phyloP scores from a whole-genome alignment of 768 basidiomycete genomes.

The Suillus alpinus region DNA sequence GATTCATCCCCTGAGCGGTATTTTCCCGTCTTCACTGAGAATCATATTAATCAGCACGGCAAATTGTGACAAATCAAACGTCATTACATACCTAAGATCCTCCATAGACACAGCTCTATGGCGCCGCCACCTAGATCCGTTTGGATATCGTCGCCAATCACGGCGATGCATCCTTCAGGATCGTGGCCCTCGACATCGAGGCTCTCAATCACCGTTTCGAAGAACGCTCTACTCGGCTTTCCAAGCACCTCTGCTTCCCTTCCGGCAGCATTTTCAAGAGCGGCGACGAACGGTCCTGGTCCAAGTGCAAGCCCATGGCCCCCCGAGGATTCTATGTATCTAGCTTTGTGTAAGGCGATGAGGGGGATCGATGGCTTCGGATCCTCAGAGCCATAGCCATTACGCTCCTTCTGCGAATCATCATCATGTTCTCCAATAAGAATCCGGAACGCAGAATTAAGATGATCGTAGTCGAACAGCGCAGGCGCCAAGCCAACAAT shows the following conservation, averaged over 20 bases:
- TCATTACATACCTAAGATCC: slow-evolving; percentile 60
- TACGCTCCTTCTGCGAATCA: slow-evolving; percentile 7
- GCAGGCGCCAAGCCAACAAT: slow-evolving; percentile 61
- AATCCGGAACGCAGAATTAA: slow-evolving; percentile 68
- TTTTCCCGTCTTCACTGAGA: slow-evolving; percentile 64
- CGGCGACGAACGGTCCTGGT: slow-evolving; percentile 67
- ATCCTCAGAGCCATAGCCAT: not conserved
- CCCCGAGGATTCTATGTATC: slow-evolving; percentile 46
- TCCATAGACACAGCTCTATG: slow-evolving; percentile 54
- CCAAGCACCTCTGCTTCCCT: slow-evolving; percentile 54
- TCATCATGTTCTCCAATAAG: slow-evolving; percentile 41
- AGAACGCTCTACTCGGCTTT: slow-evolving; percentile 61
- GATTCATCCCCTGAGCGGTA: slow-evolving; percentile 61
- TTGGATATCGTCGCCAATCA: slow-evolving; percentile 67
- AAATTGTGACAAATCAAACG: slow-evolving; percentile 2
- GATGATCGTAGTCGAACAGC: slow-evolving; percentile 47
- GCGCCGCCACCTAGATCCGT: slow-evolving; percentile 67
- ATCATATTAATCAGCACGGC: slow-evolving; percentile 1
- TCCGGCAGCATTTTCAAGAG: slow-evolving; percentile 54
- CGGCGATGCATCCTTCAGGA: slow-evolving; percentile 34
- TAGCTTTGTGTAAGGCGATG: slow-evolving; percentile 60
- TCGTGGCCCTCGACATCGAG: slow-evolving; percentile 26
- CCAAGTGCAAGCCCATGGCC: slow-evolving; percentile 58
- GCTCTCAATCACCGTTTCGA: slow-evolving; percentile 51
- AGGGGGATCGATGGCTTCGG: slow-evolving; percentile 29